Evolutionary conservation across 176 grass and related monocot genomes (phyloP).

Genomic region (Paspalum vaginatum): DNA sequence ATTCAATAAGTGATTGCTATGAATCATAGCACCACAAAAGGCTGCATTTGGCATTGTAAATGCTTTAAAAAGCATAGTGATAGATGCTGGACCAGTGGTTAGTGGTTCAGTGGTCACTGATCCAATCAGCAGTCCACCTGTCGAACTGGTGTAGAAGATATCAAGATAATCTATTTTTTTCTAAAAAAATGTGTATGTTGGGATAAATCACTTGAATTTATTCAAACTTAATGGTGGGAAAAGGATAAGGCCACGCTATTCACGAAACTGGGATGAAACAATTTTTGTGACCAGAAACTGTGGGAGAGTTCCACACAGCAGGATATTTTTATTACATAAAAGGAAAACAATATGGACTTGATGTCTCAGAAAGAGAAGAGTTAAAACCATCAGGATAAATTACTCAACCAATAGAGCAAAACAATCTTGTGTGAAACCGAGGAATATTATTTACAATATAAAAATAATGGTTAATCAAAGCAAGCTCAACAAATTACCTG

Average conservation of each 20-base stretch:
- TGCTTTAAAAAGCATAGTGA: background rate
- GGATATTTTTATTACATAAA: too few species aligned
- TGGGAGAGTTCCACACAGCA: too few species aligned
- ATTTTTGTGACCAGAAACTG: background rate
- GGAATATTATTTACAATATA: background rate
- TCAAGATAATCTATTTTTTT: background rate
- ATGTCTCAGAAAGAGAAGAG: too few species aligned
- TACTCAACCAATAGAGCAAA: background rate
- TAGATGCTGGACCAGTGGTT: background rate
- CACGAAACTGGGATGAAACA: background rate
- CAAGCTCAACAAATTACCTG: slow-evolving; percentile 47
- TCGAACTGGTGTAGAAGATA: slow-evolving; percentile 1
- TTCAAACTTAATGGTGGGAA: background rate
- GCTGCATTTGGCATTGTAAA: slow-evolving; percentile 21
- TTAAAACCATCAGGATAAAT: too few species aligned
- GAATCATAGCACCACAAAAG: background rate
- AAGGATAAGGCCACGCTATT: background rate
- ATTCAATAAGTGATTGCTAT: slow-evolving; percentile 14
- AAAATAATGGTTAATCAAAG: slow-evolving; percentile 18
- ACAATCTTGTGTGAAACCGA: background rate
- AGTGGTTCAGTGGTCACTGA: background rate
- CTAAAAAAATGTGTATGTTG: background rate
- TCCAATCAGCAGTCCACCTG: background rate
- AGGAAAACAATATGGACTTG: too few species aligned
- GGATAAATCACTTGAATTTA: background rate